Evolutionary conservation across 805 yeast species (phyloP), one percentile per base, ranked within the genome.

Genomic region (Nematodospora valgi): DNA sequence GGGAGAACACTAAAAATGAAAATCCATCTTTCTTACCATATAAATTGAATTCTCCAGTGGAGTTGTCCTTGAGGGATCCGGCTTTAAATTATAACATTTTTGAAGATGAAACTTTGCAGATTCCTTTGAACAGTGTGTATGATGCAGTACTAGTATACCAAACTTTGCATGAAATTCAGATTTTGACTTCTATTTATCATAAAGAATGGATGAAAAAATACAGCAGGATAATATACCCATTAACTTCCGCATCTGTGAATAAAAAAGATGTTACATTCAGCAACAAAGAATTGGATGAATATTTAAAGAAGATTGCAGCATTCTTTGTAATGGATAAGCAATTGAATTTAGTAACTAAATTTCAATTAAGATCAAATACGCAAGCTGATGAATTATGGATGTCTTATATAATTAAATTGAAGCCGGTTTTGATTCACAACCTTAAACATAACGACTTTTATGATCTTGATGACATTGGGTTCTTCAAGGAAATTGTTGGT

Each of bases 1-100:
- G 94, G 91, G 67, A 70, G 23, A 43, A 54, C 2, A 62, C 64
- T 44, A 78, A 73, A 40, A 49, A 61, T 5, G 51, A 61, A 6
- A 71, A 72, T 39, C n/a, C 38, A 2, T 33, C 39, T 9, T 67
- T 80, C 33, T 56, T 66, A 4, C 61, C 72, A 6, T 86, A 76
- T 54, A 80, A 83, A 48, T 74, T 91, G 45, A 89, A 89, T 54
- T 85, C 96, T 0, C 85, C 95, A 0, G 85, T 89, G 4, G 98
- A 91, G 56, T 58, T 76, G 6, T 77, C 95, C 5, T 66, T 87
- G 52, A 70, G 97, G 48, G 78, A 76, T 29, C 70, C 80, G 0
- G 61, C 64, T 34, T 54, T 56, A 38, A 68, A 63, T 44, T 71
- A 74, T 38, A 68, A 74, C 45, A 68, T 80, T 3, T 59, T 81